These are phyloP conservation scores for Kappamyces sp. DNA, from an alignment of 192 early-diverging fungal genomes.

Conservation along the genomic window DNA sequence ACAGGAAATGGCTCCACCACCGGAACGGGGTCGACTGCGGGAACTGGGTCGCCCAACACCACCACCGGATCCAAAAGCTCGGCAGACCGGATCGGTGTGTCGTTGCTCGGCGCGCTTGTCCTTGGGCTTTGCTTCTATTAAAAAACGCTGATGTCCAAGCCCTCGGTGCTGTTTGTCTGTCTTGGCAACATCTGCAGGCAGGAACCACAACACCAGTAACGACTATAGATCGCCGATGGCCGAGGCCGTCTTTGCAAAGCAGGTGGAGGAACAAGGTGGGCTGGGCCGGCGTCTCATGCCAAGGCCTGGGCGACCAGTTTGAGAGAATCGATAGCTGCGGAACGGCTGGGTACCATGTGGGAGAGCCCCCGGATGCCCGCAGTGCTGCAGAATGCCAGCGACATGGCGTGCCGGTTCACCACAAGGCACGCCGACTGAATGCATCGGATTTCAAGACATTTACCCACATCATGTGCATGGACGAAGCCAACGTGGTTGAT, in stretches of 20 bases:
- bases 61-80: no score
- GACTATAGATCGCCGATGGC: constrained; percentile 25
- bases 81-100: no score
- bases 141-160: background rate
- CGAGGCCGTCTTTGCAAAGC: constrained; percentile 82
- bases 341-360: constrained; percentile 77
- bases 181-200: constrained; percentile 83
- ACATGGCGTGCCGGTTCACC: constrained; percentile 70
- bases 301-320: constrained; percentile 46
- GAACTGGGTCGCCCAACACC: no score
- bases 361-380: constrained; percentile 65
- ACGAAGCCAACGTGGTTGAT: constrained; percentile 67
- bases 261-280: constrained; percentile 43
- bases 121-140: no score
- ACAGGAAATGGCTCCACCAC: no score
- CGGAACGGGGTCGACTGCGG: no score
- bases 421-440: constrained; percentile 64
- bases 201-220: background rate
- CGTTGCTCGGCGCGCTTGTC: no score
- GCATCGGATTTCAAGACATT: constrained; percentile 62
- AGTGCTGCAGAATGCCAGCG: constrained; percentile 56
- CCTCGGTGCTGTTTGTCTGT: constrained; percentile 41
- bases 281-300: no score
- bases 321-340: constrained; percentile 75
- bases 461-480: constrained; percentile 91